Evolutionary conservation across 768 basidiomycete genomes (phyloP).

Genomic region (Trametes coccinea): DNA sequence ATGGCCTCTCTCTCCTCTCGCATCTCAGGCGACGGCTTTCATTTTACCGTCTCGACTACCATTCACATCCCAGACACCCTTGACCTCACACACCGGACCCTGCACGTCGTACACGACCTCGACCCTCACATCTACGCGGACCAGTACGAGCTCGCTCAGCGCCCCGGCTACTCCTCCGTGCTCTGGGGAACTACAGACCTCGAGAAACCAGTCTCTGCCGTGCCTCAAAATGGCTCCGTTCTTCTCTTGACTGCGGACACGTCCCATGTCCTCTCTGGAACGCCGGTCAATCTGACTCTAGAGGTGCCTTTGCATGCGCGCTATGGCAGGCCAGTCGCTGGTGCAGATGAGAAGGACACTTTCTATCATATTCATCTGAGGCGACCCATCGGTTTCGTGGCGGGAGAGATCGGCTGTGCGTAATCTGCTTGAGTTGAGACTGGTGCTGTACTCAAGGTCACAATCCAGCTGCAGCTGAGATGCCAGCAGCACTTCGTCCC

Average conservation of each 20-base stretch:
- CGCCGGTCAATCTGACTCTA: conserved; percentile 20
- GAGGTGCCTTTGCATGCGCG: conserved; percentile 47
- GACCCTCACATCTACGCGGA: conserved; percentile 46
- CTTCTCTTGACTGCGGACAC: conserved; percentile 35
- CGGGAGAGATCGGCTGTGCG: conserved; percentile 28
- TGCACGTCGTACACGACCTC: conserved; percentile 39
- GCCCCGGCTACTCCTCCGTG: conserved; percentile 32
- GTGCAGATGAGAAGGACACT: conserved; percentile 5
- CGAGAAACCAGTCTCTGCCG: conserved; percentile 44
- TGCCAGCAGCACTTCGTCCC: conserved; percentile 5
- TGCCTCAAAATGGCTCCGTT: conserved; percentile 28
- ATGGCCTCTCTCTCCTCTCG: conserved; percentile 23
- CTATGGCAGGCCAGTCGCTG: conserved; percentile 36
- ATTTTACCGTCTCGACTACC: conserved; percentile 25
- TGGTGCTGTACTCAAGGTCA: neutral
- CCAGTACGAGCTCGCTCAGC: conserved; percentile 43
- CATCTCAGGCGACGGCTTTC: conserved; percentile 27
- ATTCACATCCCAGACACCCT: neutral
- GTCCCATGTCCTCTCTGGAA: neutral
- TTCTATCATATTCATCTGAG: conserved; percentile 28
- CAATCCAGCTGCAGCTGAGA: neutral
- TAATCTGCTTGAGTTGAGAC: neutral
- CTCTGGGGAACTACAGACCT: conserved; percentile 42
- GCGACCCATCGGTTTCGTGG: conserved; percentile 36
- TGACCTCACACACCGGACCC: conserved; percentile 20